A percentile compares a stretch with the other conserved stretches of the same genome.
These are phyloP conservation scores for Turritis glabra DNA, from an alignment of 345 rosid genomes.

Conservation along the genomic window DNA sequence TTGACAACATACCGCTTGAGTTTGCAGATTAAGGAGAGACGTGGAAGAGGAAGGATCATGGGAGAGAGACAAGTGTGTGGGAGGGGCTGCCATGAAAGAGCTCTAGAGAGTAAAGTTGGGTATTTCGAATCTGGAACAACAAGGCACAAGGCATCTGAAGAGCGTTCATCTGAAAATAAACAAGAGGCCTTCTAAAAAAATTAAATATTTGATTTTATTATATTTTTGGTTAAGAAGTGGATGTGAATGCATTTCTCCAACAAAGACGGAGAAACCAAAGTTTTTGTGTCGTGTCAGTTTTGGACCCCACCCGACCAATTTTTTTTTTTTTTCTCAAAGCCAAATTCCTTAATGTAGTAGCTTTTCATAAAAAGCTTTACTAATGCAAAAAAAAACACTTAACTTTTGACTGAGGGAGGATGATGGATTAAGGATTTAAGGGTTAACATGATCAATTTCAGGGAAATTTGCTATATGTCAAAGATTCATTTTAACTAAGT, in stretches of 20 bases:
- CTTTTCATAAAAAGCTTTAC: too few species aligned
- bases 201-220: background rate
- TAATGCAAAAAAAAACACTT: too few species aligned
- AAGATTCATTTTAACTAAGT: too few species aligned
- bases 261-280: slow-evolving; percentile 68
- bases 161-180: slow-evolving; percentile 12
- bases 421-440: too few species aligned
- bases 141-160: slow-evolving; percentile 30
- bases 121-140: slow-evolving; percentile 27
- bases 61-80: slow-evolving; percentile 24
- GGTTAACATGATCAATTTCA: too few species aligned
- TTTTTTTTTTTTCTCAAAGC: too few species aligned
- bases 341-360: too few species aligned
- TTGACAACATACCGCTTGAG: slow-evolving; percentile 21
- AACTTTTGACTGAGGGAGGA: too few species aligned
- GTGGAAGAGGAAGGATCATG: slow-evolving; percentile 28
- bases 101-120: slow-evolving; percentile 26
- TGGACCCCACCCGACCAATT: background rate
- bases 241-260: slow-evolving; percentile 46
- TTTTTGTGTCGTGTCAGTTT: slow-evolving; percentile 35
- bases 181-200: background rate
- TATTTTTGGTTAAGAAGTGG: slow-evolving; percentile 25
- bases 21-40: slow-evolving; percentile 19
- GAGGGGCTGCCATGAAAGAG: slow-evolving; percentile 34
- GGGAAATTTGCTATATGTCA: too few species aligned